These are phyloP conservation scores for Penicilliopsis zonata DNA, from an alignment of 495 filamentous ascomycete species.

Conservation along the genomic window DNA sequence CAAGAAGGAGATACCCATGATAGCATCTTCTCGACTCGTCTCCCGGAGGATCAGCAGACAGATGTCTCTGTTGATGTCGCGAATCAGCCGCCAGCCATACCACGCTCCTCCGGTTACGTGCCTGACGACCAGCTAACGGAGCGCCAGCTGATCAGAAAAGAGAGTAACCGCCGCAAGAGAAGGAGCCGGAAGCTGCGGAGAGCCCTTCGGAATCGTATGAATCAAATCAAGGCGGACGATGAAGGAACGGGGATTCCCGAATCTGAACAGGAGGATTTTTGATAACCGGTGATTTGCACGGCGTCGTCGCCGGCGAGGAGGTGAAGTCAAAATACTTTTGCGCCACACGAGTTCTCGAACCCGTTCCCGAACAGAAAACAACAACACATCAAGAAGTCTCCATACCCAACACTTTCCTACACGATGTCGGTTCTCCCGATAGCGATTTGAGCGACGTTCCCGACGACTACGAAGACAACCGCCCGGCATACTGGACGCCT, in stretches of 20 bases:
- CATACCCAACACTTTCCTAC: conserved; percentile 11
- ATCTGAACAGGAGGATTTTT: conserved; percentile 22
- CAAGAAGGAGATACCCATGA: too few relatives aligned
- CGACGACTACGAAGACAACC: conserved; percentile 11
- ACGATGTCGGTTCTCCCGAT: conserved; percentile 24
- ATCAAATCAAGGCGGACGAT: not conserved
- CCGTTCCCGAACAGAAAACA: not conserved
- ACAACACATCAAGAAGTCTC: not conserved
- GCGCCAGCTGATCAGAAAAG: not conserved
- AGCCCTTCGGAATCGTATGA: too few relatives aligned
- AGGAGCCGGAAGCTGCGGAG: not conserved
- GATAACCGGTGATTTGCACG: conserved; percentile 27
- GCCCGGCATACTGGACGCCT: not conserved
- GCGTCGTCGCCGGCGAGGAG: conserved; percentile 26
- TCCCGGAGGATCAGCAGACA: too few relatives aligned
- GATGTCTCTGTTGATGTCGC: conserved; percentile 11
- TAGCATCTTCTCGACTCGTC: too few relatives aligned
- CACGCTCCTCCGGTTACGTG: too few relatives aligned
- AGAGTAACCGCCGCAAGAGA: not conserved
- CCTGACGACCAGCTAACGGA: conserved; percentile 1
- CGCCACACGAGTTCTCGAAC: not conserved
- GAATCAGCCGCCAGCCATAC: conserved; percentile 12
- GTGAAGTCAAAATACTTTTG: conserved; percentile 30
- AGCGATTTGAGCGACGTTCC: conserved; percentile 22
- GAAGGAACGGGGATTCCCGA: not conserved